A percentile compares a stretch with the other conserved stretches of the same genome.
Evolutionary conservation across 805 yeast genomes (phyloP).

Genomic region (Yarrowia bubula): DNA sequence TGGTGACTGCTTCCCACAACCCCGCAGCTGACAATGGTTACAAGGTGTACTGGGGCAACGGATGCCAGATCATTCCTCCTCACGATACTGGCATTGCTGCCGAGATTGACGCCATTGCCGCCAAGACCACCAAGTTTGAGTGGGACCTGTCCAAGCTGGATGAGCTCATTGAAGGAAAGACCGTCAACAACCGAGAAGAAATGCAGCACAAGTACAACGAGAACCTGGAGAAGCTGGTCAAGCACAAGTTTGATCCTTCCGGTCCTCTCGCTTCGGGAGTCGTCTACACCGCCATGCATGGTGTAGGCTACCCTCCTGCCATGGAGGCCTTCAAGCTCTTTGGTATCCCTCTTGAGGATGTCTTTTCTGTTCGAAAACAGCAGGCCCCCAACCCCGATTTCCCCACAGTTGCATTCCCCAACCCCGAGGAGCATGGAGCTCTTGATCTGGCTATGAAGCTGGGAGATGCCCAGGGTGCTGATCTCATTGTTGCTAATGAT

Average conservation of each 20-base stretch:
- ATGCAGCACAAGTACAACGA: slow-evolving; percentile 15
- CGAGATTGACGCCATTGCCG: slow-evolving; percentile 57
- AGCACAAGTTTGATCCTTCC: neutral
- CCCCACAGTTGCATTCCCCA: slow-evolving; percentile 84
- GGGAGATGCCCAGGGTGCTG: slow-evolving; percentile 54
- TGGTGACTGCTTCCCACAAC: slow-evolving; percentile 42
- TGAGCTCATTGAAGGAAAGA: slow-evolving; percentile 29
- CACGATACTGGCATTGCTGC: slow-evolving; percentile 73
- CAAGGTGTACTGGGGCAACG: slow-evolving; percentile 89
- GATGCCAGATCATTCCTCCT: slow-evolving; percentile 95
- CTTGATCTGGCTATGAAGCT: slow-evolving; percentile 61
- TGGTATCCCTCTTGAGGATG: slow-evolving; percentile 39
- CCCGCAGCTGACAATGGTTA: slow-evolving; percentile 74
- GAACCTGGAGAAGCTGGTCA: neutral
- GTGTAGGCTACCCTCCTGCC: slow-evolving; percentile 70
- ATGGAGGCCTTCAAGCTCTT: slow-evolving; percentile 46
- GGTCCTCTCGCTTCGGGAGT: slow-evolving; percentile 39
- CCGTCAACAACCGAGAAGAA: slow-evolving; percentile 26
- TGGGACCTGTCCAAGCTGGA: slow-evolving; percentile 43
- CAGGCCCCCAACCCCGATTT: slow-evolving; percentile 77
- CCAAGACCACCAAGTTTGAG: slow-evolving; percentile 57
- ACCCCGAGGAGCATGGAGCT: slow-evolving; percentile 95
- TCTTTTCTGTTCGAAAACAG: slow-evolving; percentile 60
- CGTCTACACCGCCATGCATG: slow-evolving; percentile 94
- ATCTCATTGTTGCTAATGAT: slow-evolving; percentile 80